Conservation (phyloP, 169 alveolate species). For the Babesia bigemina region DNA sequence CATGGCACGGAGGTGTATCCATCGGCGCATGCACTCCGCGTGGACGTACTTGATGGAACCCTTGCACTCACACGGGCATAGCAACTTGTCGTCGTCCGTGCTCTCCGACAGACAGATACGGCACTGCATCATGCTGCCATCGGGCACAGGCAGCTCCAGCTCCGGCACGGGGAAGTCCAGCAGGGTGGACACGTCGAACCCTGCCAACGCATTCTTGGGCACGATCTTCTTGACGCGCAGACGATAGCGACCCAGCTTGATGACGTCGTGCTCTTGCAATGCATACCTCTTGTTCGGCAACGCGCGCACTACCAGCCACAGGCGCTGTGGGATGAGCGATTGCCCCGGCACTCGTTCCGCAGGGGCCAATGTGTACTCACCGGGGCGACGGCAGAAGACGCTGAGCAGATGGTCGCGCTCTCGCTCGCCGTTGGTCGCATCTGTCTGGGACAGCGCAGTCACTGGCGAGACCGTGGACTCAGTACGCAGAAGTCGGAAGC, state of each 20-base stretch:
- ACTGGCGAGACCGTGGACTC: conserved; percentile 46
- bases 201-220: conserved; percentile 35
- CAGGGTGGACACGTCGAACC: conserved; percentile 14
- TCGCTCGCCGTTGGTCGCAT: conserved; percentile 13
- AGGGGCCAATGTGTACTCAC: conserved; percentile 72
- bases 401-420: conserved; percentile 57
- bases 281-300: conserved; percentile 81
- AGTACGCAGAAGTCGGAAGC: conserved; percentile 49
- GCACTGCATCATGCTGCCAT: conserved; percentile 79
- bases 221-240: conserved; percentile 88
- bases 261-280: conserved; percentile 89
- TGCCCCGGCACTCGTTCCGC: conserved; percentile 70
- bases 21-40: conserved; percentile 90
- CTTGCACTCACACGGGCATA: conserved; percentile 91
- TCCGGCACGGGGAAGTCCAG: conserved; percentile 51
- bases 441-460: conserved; percentile 7
- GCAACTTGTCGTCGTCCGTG: conserved; percentile 81
- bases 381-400: conserved; percentile 22
- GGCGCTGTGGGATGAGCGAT: conserved; percentile 76
- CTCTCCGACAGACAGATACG: conserved; percentile 92
- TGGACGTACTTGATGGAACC: conserved; percentile 94
- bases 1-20: conserved; percentile 88
- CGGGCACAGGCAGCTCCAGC: conserved; percentile 23
- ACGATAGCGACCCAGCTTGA: conserved; percentile 92
- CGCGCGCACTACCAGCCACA: conserved; percentile 90